A percentile compares a stretch with the other conserved stretches of the same genome.
phyloP scores from a whole-genome alignment of 352 stramenopile genomes.

The Globisporangium abappressorium region DNA sequence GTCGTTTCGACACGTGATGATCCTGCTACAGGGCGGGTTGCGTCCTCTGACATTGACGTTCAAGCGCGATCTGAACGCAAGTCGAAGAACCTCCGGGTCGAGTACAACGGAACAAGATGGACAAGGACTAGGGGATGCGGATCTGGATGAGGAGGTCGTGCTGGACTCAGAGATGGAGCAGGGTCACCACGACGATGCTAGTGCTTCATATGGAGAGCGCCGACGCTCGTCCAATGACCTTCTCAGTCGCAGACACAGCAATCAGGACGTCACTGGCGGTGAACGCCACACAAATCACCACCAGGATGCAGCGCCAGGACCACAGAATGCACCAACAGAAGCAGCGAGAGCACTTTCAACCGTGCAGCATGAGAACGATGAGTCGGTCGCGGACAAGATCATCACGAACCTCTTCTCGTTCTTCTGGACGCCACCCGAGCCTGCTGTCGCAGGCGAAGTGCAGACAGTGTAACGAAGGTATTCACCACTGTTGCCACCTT shows the following conservation, averaged over 20 bases:
- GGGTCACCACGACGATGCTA: neutral
- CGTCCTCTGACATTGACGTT: conserved; percentile 80
- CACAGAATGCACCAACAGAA: neutral
- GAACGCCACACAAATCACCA: neutral
- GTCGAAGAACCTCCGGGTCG: neutral
- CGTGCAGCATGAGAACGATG: conserved; percentile 31
- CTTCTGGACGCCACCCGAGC: conserved; percentile 64
- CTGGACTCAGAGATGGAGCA: conserved; percentile 27
- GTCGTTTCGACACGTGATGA: conserved; percentile 79
- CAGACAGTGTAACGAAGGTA: conserved; percentile 33
- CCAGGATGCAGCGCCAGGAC: neutral
- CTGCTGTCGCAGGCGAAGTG: conserved; percentile 20
- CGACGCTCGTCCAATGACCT: conserved; percentile 13
- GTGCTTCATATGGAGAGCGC: conserved; percentile 5
- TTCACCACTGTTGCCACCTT: no score
- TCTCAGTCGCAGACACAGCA: neutral
- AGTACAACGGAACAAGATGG: neutral
- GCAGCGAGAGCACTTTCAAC: neutral
- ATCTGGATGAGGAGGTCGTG: conserved; percentile 63
- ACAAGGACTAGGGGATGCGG: conserved; percentile 4
- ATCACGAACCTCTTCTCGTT: conserved; percentile 86
- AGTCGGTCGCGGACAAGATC: conserved; percentile 72
- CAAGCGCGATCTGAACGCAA: conserved; percentile 33
- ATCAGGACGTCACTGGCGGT: neutral
- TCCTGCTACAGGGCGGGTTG: conserved; percentile 73